These are phyloP conservation scores for Lumnitzera racemosa DNA, from an alignment of 345 rosid genomes.

Conservation along the genomic window DNA sequence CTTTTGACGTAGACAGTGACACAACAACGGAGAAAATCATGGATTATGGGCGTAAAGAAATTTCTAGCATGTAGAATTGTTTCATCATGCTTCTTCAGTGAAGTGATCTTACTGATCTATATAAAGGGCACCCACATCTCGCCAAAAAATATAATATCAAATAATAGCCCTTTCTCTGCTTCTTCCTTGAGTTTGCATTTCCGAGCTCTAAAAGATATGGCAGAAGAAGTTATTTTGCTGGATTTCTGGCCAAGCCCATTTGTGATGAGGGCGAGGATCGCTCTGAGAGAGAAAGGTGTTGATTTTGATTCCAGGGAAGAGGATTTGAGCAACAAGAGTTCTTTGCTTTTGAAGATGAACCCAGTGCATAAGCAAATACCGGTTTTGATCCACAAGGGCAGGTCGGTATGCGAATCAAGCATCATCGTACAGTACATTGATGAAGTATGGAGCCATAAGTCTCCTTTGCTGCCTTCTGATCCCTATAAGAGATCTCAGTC, in stretches of 20 bases:
- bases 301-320: slow-evolving; percentile 10
- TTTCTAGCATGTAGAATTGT: not conserved
- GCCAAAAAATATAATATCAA: no score
- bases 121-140: not conserved
- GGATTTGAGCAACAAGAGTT: slow-evolving; percentile 14
- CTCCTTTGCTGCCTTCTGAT: slow-evolving; percentile 13
- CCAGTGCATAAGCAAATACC: slow-evolving; percentile 14
- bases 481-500: slow-evolving; percentile 6
- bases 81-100: no score
- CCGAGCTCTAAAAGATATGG: slow-evolving; percentile 1
- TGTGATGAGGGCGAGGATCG: slow-evolving; percentile 14
- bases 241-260: slow-evolving; percentile 13
- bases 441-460: slow-evolving; percentile 6
- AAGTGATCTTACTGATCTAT: not conserved
- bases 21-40: no score
- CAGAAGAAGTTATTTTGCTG: slow-evolving; percentile 8
- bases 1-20: no score
- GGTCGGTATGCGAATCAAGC: slow-evolving; percentile 9
- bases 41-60: not conserved
- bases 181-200: not conserved
- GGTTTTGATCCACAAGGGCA: slow-evolving; percentile 15
- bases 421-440: slow-evolving; percentile 15
- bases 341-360: slow-evolving; percentile 12
- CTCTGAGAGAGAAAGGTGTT: slow-evolving; percentile 14
- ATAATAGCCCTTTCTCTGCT: no score